Base-by-base conservation (phyloP, 2,329 filamentous ascomycete species). In the Diaporthe batatas region DNA sequence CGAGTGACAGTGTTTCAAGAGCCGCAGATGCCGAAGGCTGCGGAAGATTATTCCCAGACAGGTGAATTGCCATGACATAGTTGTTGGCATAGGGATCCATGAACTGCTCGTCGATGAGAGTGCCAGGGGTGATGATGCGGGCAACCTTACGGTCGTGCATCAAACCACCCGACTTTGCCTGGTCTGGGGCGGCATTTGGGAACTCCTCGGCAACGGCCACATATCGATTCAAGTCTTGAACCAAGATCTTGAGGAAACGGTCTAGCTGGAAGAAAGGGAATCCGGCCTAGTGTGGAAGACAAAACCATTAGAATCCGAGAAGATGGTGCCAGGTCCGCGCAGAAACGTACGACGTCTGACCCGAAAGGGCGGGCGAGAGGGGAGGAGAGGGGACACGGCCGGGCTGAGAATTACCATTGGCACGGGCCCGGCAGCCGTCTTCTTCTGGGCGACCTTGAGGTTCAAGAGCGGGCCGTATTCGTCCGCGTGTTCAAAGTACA, bases 191-290 rank as follows among this genome's bases (percentile, higher is more conserved):
- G 75, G 91, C 88, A 78, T 96, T 93, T 23, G 93, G 91, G 77
- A 97, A 96, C 81, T 99, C 96, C 81, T 99, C 96, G 59, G 94
- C 95, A 75, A 99, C 93, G 62, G 96, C 96, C 75, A 99, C 96
- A 82, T 97, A 94, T 79, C 94, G 93, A 80, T 93, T 94, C 58
- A 96, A 84, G 79, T 98, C 96, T 80, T 98, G 93, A 3, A 99
- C 96, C 25, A 99, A 89, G 74, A 94, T 91, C 82, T 98, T 98
- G 77, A 99, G 89, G 81, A 95, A 98, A 32, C 95, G 91, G 79
- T 98, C 96, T 34, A 99, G 87, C 80, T 98, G 95, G 79, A 94
- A 95, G 81, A 94, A 95, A 23, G 96, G 96, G 77, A 99, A 99
- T 2, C 96, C 96, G 76, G 95, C 93, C 93, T 94, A 79, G 71